Conservation (phyloP, 2,329 filamentous ascomycete genomes). For the Westerdykella ornata region DNA sequence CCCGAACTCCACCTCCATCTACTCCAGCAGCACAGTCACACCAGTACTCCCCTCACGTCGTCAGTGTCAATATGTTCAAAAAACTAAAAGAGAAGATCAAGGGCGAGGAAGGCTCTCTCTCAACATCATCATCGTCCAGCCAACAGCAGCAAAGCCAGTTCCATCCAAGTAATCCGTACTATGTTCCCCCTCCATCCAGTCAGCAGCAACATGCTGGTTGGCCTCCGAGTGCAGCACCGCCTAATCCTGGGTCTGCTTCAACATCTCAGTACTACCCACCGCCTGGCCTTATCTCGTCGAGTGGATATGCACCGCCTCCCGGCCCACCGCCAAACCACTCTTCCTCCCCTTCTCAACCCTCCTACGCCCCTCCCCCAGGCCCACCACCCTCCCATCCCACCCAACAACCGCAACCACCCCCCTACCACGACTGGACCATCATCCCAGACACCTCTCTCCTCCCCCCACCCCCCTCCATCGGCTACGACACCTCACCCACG, state of each 20-base stretch:
- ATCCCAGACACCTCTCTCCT: constrained; percentile 68
- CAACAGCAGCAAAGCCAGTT: constrained; percentile 13
- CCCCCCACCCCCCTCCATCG: constrained; percentile 64
- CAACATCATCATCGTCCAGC: constrained; percentile 7
- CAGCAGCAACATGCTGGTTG: constrained; percentile 13
- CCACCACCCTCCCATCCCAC: constrained; percentile 23
- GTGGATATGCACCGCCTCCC: constrained; percentile 19
- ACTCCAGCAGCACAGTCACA: too few species aligned
- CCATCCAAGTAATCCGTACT: constrained; percentile 23
- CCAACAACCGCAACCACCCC: constrained; percentile 43
- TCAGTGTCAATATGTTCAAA: constrained; percentile 25
- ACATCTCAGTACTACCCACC: constrained; percentile 10
- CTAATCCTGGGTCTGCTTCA: constrained; percentile 2
- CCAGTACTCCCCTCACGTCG: too few species aligned
- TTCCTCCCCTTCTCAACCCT: constrained; percentile 5
- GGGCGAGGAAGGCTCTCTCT: constrained; percentile 19
- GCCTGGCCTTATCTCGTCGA: constrained; percentile 18
- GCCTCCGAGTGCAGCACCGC: constrained; percentile 12
- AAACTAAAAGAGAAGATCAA: constrained; percentile 34
- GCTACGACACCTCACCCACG: constrained; percentile 58
- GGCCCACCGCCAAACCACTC: constrained; percentile 23
- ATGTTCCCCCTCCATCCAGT: constrained; percentile 9
- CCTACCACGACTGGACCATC: constrained; percentile 65
- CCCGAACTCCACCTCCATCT: too few species aligned
- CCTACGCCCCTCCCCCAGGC: constrained; percentile 19